Conservation (phyloP, 257 asterid species). For the Solanum ahanhuiri region DNA sequence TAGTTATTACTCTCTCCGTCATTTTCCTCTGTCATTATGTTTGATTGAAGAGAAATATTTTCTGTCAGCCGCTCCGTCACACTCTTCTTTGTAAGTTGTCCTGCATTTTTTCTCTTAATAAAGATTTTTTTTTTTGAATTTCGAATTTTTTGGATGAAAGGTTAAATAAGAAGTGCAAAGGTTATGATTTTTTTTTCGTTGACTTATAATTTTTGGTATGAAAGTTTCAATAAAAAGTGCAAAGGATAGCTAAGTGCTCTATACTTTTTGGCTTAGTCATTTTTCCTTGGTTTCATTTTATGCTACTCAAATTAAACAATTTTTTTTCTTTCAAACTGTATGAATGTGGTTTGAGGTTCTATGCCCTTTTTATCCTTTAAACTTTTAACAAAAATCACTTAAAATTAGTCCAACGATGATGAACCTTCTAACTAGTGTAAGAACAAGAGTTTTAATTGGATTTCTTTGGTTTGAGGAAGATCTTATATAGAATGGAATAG, state of each 20-base stretch:
- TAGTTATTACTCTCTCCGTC: neutral
- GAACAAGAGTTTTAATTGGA: too few species aligned
- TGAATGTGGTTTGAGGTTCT: too few species aligned
- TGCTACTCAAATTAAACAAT: too few species aligned
- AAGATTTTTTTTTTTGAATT: too few species aligned
- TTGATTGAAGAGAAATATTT: neutral
- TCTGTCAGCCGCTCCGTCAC: neutral
- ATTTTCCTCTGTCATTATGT: neutral
- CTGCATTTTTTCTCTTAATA: neutral
- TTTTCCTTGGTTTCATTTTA: too few species aligned
- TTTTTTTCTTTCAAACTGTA: too few species aligned
- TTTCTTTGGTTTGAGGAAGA: too few species aligned
- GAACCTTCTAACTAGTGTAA: too few species aligned
- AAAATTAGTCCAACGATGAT: neutral
- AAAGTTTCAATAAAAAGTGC: too few species aligned
- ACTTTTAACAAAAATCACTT: neutral
- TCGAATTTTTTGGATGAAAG: neutral
- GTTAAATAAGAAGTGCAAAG: neutral
- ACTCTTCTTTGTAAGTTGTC: neutral
- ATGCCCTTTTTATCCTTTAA: neutral
- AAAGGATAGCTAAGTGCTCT: too few species aligned
- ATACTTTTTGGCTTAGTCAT: too few species aligned
- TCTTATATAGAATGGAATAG: too few species aligned
- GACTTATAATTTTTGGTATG: neutral
- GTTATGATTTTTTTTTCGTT: neutral